Evolutionary conservation across 495 filamentous ascomycete genomes (phyloP).

Genomic region (Penicillium simplicissimum): DNA sequence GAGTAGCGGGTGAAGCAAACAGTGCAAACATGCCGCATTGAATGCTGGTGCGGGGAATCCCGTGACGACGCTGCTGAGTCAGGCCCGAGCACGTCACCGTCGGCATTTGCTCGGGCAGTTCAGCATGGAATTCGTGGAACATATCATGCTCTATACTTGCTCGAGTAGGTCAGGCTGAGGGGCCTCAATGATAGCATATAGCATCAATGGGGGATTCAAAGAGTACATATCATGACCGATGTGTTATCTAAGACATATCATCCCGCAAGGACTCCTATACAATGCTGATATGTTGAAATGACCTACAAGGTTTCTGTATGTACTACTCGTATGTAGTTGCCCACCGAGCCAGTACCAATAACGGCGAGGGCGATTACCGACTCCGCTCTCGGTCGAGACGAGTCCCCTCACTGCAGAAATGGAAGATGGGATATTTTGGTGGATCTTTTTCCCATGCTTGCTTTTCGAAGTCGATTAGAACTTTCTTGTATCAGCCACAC

Average conservation of each 20-base stretch:
- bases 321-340: not conserved
- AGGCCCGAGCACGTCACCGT: constrained; percentile 38
- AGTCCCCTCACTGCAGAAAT: not conserved
- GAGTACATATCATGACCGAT: not conserved
- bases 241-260: not conserved
- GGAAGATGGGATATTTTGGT: not conserved
- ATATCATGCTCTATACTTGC: too few species aligned
- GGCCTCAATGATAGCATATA: not conserved
- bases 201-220: not conserved
- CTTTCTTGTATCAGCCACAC: not conserved
- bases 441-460: too few species aligned
- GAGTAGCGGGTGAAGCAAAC: constrained; percentile 29
- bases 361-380: constrained; percentile 24
- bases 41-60: constrained; percentile 34
- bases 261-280: not conserved
- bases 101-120: constrained; percentile 27
- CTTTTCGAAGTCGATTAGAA: too few species aligned
- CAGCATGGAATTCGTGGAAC: too few species aligned
- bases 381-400: constrained; percentile 21
- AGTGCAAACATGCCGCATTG: constrained; percentile 39
- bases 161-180: too few species aligned
- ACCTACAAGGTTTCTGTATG: too few species aligned
- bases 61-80: constrained; percentile 29
- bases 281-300: not conserved
- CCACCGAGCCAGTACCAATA: constrained; percentile 21